Percentiles rank a stretch among this genome's conserved stretches.
These are phyloP conservation scores for Karstenula rhodostoma DNA, from an alignment of 2,329 filamentous ascomycete species.

Conservation along the genomic window DNA sequence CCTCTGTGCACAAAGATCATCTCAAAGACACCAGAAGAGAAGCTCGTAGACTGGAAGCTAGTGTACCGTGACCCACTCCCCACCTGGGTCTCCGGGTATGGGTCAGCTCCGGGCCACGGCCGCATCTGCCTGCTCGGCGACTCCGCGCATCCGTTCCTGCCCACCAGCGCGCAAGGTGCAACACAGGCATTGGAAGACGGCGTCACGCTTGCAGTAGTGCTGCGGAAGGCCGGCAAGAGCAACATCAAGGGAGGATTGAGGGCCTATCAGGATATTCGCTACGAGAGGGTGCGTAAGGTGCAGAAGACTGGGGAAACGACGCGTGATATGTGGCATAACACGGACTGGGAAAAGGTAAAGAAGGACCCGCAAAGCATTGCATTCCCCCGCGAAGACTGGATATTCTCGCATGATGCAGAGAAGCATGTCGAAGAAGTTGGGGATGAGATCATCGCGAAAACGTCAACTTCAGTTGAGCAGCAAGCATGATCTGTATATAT, in stretches of 20 bases:
- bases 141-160: slow-evolving; percentile 63
- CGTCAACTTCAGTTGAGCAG: slow-evolving; percentile 4
- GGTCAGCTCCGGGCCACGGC: slow-evolving; percentile 43
- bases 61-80: slow-evolving; percentile 63
- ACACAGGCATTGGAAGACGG: slow-evolving; percentile 63
- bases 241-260: slow-evolving; percentile 39
- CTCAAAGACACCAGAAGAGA: slow-evolving; percentile 46
- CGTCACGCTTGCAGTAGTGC: slow-evolving; percentile 38
- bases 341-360: slow-evolving; percentile 46
- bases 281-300: slow-evolving; percentile 43
- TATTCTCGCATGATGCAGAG: slow-evolving; percentile 43
- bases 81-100: slow-evolving; percentile 61
- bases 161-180: slow-evolving; percentile 62
- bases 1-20: slow-evolving; percentile 46
- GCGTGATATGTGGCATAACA: slow-evolving; percentile 47
- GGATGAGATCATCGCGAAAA: slow-evolving; percentile 37
- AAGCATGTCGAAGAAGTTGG: slow-evolving; percentile 40
- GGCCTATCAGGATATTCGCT: slow-evolving; percentile 46
- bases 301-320: slow-evolving; percentile 47
- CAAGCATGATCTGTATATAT: background rate
- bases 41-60: slow-evolving; percentile 63
- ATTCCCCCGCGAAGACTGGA: slow-evolving; percentile 44
- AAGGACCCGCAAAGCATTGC: slow-evolving; percentile 38
- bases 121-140: slow-evolving; percentile 62
- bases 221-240: slow-evolving; percentile 37